These are phyloP conservation scores for Trichocomaceae sp. DNA, from an alignment of 2,329 filamentous ascomycete genomes.

Conservation along the genomic window DNA sequence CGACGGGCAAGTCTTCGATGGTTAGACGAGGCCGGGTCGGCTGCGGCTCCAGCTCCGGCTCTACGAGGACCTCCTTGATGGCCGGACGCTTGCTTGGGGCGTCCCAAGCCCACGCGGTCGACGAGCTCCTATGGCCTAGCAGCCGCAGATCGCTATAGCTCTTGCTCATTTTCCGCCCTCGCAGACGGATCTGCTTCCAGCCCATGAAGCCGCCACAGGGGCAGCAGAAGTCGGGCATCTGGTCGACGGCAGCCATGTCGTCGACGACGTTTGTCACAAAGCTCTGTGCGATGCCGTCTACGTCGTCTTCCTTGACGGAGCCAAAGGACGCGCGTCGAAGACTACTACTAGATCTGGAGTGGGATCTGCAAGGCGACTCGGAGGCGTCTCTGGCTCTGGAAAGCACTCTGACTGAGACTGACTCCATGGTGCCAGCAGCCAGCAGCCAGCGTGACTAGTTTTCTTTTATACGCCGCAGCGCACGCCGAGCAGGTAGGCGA, in stretches of 20 bases:
- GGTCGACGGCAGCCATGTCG: slow-evolving; percentile 17
- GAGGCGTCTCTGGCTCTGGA: slow-evolving; percentile 6
- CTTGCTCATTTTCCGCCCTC: slow-evolving; percentile 39
- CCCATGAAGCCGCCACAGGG: slow-evolving; percentile 40
- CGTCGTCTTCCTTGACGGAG: slow-evolving; percentile 40
- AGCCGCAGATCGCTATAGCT: slow-evolving; percentile 39
- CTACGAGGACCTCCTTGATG: slow-evolving; percentile 20
- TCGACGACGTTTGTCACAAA: slow-evolving; percentile 24
- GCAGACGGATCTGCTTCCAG: slow-evolving; percentile 41
- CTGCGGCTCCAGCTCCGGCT: slow-evolving; percentile 17
- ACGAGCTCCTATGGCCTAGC: slow-evolving; percentile 26
- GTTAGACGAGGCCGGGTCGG: slow-evolving; percentile 36
- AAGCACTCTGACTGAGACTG: background rate
- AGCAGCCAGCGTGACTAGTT: background rate
- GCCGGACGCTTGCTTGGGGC: slow-evolving; percentile 19
- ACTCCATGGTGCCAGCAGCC: background rate
- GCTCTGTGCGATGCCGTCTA: slow-evolving; percentile 38
- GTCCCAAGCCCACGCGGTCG: slow-evolving; percentile 41
- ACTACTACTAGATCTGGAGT: slow-evolving; percentile 36
- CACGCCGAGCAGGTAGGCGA: no score
- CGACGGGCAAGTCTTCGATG: slow-evolving; percentile 62
- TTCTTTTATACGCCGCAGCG: background rate
- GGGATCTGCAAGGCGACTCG: slow-evolving; percentile 20
- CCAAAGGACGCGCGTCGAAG: slow-evolving; percentile 36
- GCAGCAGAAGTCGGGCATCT: slow-evolving; percentile 41